Evolutionary conservation across 108 stramenopile genomes (phyloP), one percentile per base, ranked within the genome.

Genomic region (Cyclotella cryptica): DNA sequence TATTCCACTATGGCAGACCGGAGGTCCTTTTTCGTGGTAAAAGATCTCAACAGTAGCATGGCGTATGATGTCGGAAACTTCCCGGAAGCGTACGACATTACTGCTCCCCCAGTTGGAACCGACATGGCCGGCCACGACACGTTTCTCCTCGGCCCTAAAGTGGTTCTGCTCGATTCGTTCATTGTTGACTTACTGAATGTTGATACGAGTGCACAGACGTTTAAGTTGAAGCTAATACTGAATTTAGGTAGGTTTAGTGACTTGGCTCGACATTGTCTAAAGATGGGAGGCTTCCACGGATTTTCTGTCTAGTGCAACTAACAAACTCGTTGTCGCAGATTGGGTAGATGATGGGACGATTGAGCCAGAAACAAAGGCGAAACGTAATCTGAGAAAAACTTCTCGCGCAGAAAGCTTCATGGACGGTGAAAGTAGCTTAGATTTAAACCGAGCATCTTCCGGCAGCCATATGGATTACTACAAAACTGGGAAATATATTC

Each of bases 281-380:
- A 5, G 2, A 35, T 35, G 35, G 35, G 35, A 35, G 6, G 35
- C 35, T 5, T 35, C 35, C 35, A 35, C 35, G 35, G 2, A 35
- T 35, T 6, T 35, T 35, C 35, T 6, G 35, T 35, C 35, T 6
- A 35, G 6, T 35, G 2, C 35, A 35, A 35, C 35, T 35, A 35
- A 5, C 4, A 35, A 35, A 35, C 35, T 6, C 4, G 1, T 55
- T 4, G 1, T 66, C 27, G 61, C 67, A 57, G 79, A 80, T 40
- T 80, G 79, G 79, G 79, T 74, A n/a, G 79, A 80, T 69, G 79
- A 80, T 54, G 79, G 79, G 7, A 80, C 66, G 6, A 80, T 80
- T 10, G 72, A 69, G 52, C 79, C 79, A 28, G 79, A 80, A 35
- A 45, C 41, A 10, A 80, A 80, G 51, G 60, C 41, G 10, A 80